Percentiles rank a stretch among this genome's conserved stretches.
phyloP scores from a whole-genome alignment of 2,329 filamentous ascomycete species.

The Verticillium isaacii region DNA sequence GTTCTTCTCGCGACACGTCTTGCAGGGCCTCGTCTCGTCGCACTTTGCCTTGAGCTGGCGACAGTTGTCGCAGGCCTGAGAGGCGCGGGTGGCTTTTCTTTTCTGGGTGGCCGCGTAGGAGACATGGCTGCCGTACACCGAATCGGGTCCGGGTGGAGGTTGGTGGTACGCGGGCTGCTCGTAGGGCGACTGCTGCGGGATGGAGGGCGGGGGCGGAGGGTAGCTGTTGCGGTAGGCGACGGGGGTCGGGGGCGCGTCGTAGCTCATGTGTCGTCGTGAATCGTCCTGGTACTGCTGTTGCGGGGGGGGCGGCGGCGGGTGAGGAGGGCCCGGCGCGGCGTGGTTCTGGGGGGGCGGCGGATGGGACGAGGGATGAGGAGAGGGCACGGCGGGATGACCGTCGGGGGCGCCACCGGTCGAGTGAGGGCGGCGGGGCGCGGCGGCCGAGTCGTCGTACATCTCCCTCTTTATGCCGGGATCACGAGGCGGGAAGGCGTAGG shows the following conservation, averaged over 20 bases:
- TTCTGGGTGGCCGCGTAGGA: constrained; percentile 44
- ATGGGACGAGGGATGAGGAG: constrained; percentile 24
- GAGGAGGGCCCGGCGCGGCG: constrained; percentile 1
- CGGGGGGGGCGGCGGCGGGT: constrained; percentile 20
- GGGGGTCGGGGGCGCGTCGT: constrained; percentile 44
- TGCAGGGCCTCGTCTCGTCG: constrained; percentile 79
- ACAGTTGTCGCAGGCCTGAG: constrained; percentile 86
- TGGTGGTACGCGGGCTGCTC: constrained; percentile 27
- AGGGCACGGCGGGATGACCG: constrained; percentile 25
- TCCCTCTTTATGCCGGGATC: constrained; percentile 56
- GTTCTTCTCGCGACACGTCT: constrained; percentile 83
- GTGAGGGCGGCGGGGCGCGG: constrained; percentile 44
- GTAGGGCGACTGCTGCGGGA: constrained; percentile 31
- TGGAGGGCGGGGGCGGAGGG: constrained; percentile 32
- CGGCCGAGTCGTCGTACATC: constrained; percentile 39
- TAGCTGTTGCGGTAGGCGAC: constrained; percentile 36
- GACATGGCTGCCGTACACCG: constrained; percentile 30
- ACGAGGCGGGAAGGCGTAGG: constrained; percentile 36
- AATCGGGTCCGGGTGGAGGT: constrained; percentile 26
- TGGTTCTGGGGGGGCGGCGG: constrained; percentile 19
- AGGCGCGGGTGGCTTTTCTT: constrained; percentile 61
- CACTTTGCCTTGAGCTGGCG: constrained; percentile 86
- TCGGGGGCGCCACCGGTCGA: constrained; percentile 40
- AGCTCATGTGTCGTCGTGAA: constrained; percentile 47
- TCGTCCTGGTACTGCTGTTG: constrained; percentile 35